Evolutionary conservation across 805 yeast genomes (phyloP).

Genomic region (Spathaspora girioi): DNA sequence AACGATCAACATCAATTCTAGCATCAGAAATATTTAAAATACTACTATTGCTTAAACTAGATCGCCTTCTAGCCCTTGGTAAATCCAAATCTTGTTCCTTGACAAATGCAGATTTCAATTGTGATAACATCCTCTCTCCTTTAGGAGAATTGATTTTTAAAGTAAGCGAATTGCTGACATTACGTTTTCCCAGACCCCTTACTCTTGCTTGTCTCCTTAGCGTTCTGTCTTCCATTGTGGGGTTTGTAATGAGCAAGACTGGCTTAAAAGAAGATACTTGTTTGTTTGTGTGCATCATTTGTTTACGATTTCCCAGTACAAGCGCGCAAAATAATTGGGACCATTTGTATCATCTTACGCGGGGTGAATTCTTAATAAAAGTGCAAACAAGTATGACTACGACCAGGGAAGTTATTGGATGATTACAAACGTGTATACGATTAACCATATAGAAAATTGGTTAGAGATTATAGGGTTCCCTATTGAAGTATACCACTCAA

Average conservation of each 20-base stretch:
- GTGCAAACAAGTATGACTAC: too few relatives aligned
- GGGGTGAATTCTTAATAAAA: too few relatives aligned
- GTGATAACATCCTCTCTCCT: background rate
- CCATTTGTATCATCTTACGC: background rate
- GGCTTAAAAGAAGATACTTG: background rate
- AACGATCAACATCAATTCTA: background rate
- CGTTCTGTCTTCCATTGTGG: conserved; percentile 2
- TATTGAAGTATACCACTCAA: too few relatives aligned
- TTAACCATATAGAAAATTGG: too few relatives aligned
- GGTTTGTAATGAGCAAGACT: background rate
- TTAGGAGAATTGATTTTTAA: background rate
- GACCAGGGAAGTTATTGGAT: too few relatives aligned
- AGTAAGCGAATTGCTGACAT: background rate
- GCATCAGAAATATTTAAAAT: background rate
- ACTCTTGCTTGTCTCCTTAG: conserved; percentile 25
- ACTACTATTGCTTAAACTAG: background rate
- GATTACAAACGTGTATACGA: too few relatives aligned
- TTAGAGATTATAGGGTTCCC: too few relatives aligned
- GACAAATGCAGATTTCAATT: conserved; percentile 22
- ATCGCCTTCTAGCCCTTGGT: conserved; percentile 7
- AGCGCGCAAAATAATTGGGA: background rate
- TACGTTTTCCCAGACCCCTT: conserved; percentile 40
- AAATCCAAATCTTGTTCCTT: conserved; percentile 15
- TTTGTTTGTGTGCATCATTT: background rate
- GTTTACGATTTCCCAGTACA: background rate